Evolutionary conservation across 768 basidiomycete genomes (phyloP), one percentile per base, ranked within the genome.

Genomic region (Podaxis sp.): DNA sequence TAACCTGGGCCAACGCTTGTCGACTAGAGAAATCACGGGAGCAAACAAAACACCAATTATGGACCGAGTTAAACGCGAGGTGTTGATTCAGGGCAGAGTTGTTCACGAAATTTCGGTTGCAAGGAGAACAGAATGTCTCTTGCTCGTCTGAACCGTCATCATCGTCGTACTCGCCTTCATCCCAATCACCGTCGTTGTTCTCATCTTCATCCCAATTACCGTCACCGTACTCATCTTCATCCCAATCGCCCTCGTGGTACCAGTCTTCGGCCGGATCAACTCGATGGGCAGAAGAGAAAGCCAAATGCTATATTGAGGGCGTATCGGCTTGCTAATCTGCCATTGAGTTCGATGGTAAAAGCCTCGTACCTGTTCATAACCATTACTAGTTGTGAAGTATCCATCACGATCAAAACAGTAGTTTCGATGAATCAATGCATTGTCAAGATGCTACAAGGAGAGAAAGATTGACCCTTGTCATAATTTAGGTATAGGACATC

Each of bases 1-100:
- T 79, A 82, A 60, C 85, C 76, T 30, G 81, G 74, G 60, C 70
- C 84, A 84, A 78, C 0, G 65, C 80, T 1, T 0, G 3, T 63
- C 62, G 63, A 26, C 53, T 64, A 8, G 57, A n/a, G 53, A 67
- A 66, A 30, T 66, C 54, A 10, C 54, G 56, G 20, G 64, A 54
- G 56, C 69, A 70, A 26, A 58, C 55, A 12, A 65, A 53, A 20
- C 69, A 70, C 50, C 66, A 60, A n/a, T 65, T 62, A 33, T 56
- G 60, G 22, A 4, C 22, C 17, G 33, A 5, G 30, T 24, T 53
- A 10, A 33, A 17, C 8, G 44, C 41, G 20, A 55, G 57, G 48
- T 62, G 60, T n/a, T 55, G 28, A 7, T 44, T 49, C n/a, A 50
- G 41, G 22, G 38, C 22, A 33, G 38, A 33, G 17, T 49, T 41